Percentiles rank a stretch among this genome's conserved stretches.
These are phyloP conservation scores for Mycena polygramma DNA, from an alignment of 768 basidiomycete species.

Conservation along the genomic window DNA sequence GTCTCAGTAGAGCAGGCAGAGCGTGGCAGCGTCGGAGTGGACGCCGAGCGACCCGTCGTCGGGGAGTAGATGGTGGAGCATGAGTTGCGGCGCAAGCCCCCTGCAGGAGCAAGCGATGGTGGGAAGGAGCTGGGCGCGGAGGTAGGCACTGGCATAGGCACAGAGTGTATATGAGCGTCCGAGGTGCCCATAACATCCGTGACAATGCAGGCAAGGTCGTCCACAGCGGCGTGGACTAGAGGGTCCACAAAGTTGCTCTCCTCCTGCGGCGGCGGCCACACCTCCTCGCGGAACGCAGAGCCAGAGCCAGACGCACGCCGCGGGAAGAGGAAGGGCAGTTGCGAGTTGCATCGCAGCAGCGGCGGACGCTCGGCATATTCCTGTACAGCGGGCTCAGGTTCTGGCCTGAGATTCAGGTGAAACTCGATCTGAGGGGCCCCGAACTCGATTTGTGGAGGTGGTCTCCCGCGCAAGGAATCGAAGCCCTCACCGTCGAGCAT, in stretches of 20 bases:
- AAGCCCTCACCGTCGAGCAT: conserved; percentile 35
- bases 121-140: neutral
- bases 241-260: conserved; percentile 37
- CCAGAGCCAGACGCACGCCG: conserved; percentile 28
- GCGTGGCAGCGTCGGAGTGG: conserved; percentile 14
- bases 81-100: conserved; percentile 17
- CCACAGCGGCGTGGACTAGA: conserved; percentile 14
- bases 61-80: conserved; percentile 17
- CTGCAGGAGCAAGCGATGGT: neutral
- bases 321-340: conserved; percentile 33
- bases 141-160: neutral
- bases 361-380: conserved; percentile 4
- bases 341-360: neutral
- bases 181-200: conserved; percentile 31
- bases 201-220: conserved; percentile 28
- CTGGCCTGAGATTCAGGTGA: conserved; percentile 9
- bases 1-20: conserved; percentile 5
- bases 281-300: conserved; percentile 36
- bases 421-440: conserved; percentile 8
- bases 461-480: conserved; percentile 19
- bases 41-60: conserved; percentile 15
- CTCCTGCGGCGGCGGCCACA: conserved; percentile 35
- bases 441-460: neutral
- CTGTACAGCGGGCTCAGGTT: neutral
- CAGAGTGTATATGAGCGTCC: neutral